Conservation (phyloP, 2,329 filamentous ascomycete genomes). For the Epichloe brachyelytri region DNA sequence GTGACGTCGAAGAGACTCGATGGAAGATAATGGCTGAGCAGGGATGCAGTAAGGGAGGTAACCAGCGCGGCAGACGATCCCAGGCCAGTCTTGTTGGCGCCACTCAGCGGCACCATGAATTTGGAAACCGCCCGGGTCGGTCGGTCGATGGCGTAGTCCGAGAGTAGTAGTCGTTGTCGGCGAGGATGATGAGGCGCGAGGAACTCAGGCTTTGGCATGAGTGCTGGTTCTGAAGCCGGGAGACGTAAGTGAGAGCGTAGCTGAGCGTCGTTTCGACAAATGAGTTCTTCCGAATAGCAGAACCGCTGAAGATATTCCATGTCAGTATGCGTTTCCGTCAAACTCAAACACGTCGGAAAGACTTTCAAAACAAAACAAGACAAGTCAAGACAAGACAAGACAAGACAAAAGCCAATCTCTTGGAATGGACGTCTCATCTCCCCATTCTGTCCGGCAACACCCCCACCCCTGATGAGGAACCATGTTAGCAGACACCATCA, state of each 20-base stretch:
- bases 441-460: no score
- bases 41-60: conserved; percentile 66
- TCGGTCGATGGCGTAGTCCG: conserved; percentile 24
- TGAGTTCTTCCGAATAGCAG: conserved; percentile 45
- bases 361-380: neutral
- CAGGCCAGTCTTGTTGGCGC: conserved; percentile 89
- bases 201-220: conserved; percentile 45
- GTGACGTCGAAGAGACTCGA: conserved; percentile 40
- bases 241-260: conserved; percentile 77
- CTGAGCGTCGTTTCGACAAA: conserved; percentile 88
- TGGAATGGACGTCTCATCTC: no score
- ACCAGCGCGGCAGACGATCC: conserved; percentile 92
- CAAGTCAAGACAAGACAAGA: neutral
- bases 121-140: conserved; percentile 49
- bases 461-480: no score
- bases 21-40: conserved; percentile 65
- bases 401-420: no score
- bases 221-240: conserved; percentile 25
- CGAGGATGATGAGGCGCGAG: conserved; percentile 70
- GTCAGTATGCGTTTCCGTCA: neutral
- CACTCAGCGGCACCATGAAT: conserved; percentile 61
- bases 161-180: conserved; percentile 96
- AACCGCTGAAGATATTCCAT: conserved; percentile 24
- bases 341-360: neutral
- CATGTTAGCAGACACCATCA: neutral